Conservation (phyloP, 2,329 filamentous ascomycete species). For the Arthroderma sp. region DNA sequence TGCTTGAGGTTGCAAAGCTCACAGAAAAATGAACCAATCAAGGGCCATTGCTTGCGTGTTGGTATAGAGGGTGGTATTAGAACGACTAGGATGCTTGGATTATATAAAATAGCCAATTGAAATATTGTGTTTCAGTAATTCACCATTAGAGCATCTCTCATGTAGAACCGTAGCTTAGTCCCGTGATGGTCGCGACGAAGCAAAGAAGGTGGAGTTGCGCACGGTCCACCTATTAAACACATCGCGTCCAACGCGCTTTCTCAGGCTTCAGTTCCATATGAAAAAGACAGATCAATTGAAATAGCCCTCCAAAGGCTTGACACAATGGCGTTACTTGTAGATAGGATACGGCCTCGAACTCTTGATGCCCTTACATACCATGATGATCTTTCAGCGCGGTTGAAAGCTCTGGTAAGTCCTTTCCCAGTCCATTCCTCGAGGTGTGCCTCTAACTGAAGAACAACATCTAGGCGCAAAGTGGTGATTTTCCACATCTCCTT, state of each 20-base stretch:
- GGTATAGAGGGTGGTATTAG: too few species aligned
- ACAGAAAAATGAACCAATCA: too few species aligned
- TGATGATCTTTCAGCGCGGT: conserved; percentile 68
- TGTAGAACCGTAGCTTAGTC: too few species aligned
- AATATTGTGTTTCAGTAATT: too few species aligned
- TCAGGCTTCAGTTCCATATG: too few species aligned
- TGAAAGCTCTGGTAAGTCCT: conserved; percentile 63
- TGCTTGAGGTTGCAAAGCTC: too few species aligned
- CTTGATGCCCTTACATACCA: conserved; percentile 65
- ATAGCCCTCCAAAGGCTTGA: background rate
- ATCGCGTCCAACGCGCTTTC: background rate
- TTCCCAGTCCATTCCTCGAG: background rate
- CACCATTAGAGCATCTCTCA: too few species aligned
- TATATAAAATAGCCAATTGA: too few species aligned
- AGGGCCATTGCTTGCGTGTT: too few species aligned
- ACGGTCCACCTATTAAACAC: background rate
- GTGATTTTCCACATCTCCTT: conserved; percentile 93
- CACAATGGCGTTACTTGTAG: conserved; percentile 50
- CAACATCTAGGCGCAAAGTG: conserved; percentile 65
- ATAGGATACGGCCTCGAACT: conserved; percentile 45
- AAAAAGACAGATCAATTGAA: conserved; percentile 8
- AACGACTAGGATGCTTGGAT: too few species aligned
- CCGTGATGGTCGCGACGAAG: too few species aligned
- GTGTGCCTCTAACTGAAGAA: conserved; percentile 6
- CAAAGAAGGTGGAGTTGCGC: background rate